phyloP scores from a whole-genome alignment of 2,329 filamentous ascomycete genomes.

The Verticillium alfalfae region DNA sequence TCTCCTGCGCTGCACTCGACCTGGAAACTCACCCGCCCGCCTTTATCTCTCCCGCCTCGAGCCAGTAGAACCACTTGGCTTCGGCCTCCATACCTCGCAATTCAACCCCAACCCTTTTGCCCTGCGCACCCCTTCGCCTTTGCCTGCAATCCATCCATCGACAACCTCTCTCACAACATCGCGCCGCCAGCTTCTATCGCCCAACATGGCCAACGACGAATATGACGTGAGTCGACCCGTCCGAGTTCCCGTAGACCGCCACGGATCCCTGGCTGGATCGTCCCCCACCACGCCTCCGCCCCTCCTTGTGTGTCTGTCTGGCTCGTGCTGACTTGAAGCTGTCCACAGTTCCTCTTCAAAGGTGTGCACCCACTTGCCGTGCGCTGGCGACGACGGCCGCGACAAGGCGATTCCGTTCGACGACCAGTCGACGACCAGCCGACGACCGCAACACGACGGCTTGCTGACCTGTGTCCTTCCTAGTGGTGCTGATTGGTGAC shows the following conservation, averaged over 20 bases:
- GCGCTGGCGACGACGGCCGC: conserved; percentile 8
- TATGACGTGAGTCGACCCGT: conserved; percentile 77
- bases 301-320: background rate
- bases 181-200: conserved; percentile 16
- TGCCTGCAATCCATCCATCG: conserved; percentile 11
- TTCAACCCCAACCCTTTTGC: background rate
- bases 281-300: conserved; percentile 13
- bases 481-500: conserved; percentile 98
- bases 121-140: conserved; percentile 4
- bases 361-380: conserved; percentile 48
- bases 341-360: conserved; percentile 92
- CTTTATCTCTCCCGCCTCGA: background rate
- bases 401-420: background rate
- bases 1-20: background rate
- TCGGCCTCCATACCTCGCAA: background rate
- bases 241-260: conserved; percentile 1
- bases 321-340: conserved; percentile 12
- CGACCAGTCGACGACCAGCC: conserved; percentile 8
- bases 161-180: conserved; percentile 12
- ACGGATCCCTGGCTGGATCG: background rate
- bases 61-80: background rate
- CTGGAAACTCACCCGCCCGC: background rate
- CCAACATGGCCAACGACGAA: conserved; percentile 97
- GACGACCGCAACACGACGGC: background rate
- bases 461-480: conserved; percentile 22